These are phyloP conservation scores for Solanum pimpinellifolium DNA, from an alignment of 257 asterid species.

Conservation along the genomic window DNA sequence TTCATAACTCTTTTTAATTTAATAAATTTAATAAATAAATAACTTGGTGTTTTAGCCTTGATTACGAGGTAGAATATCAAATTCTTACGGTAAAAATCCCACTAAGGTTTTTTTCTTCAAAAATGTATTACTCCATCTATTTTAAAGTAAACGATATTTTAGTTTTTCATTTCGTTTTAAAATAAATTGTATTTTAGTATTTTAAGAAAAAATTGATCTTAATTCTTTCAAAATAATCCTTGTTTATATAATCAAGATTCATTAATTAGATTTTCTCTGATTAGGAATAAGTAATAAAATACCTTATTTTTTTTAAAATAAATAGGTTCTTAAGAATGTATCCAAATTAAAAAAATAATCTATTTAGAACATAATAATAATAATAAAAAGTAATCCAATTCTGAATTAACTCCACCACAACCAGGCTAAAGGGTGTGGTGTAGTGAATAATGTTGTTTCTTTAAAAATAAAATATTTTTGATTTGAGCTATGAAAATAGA, in stretches of 20 bases:
- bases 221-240: background rate
- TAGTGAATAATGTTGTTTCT: too few relatives aligned
- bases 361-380: background rate
- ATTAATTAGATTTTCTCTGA: background rate
- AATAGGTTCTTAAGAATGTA: background rate
- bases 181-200: too few relatives aligned
- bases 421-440: background rate
- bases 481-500: too few relatives aligned
- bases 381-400: background rate
- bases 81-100: background rate
- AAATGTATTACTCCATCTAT: background rate
- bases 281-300: background rate
- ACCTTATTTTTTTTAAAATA: background rate
- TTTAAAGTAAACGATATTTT: background rate
- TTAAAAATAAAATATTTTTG: too few relatives aligned
- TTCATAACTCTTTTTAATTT: background rate
- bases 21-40: background rate
- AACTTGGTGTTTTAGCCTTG: background rate
- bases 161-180: background rate
- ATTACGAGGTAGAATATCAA: background rate
- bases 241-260: background rate
- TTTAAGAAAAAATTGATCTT: background rate
- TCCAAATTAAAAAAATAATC: too few relatives aligned
- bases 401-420: background rate
- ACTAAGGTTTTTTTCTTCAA: too few relatives aligned